Percentiles rank a stretch among this genome's conserved stretches.
Conservation (phyloP, 495 filamentous ascomycete genomes). For the Neurospora terricola region DNA sequence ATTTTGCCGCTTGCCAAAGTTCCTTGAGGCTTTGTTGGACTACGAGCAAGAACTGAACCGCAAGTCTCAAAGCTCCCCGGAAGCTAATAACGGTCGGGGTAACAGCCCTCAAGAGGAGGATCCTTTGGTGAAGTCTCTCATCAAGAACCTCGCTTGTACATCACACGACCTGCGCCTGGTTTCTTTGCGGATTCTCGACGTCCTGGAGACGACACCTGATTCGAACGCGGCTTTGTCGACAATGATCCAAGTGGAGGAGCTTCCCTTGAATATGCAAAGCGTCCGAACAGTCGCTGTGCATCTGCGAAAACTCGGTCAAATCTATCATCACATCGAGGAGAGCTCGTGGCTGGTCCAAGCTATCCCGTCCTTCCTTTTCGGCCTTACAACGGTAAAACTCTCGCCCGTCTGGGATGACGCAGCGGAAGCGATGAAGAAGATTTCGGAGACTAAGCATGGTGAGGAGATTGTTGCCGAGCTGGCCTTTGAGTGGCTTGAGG, state of each 20-base stretch:
- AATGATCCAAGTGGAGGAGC: conserved; percentile 65
- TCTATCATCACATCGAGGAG: conserved; percentile 43
- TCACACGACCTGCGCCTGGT: conserved; percentile 61
- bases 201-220: conserved; percentile 28
- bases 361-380: conserved; percentile 77
- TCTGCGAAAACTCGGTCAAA: conserved; percentile 62
- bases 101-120: conserved; percentile 38
- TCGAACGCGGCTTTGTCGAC: conserved; percentile 35
- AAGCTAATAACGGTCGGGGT: conserved; percentile 16
- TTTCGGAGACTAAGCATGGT: conserved; percentile 58
- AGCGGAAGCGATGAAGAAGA: conserved; percentile 59
- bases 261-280: conserved; percentile 64
- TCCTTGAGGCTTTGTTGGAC: conserved; percentile 53
- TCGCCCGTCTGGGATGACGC: conserved; percentile 80
- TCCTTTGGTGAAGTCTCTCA: conserved; percentile 48
- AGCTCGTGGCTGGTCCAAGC: conserved; percentile 58
- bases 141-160: conserved; percentile 59
- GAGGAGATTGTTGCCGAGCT: conserved; percentile 65
- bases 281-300: conserved; percentile 70
- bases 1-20: conserved; percentile 52
- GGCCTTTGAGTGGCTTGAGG: conserved; percentile 70
- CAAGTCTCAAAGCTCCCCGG: conserved; percentile 20
- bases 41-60: conserved; percentile 45
- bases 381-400: conserved; percentile 74
- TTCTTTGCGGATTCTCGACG: conserved; percentile 58